Base-by-base conservation (phyloP, 225 moss, liverwort and hornwort species). In the Rhytidiadelphus loreus region DNA sequence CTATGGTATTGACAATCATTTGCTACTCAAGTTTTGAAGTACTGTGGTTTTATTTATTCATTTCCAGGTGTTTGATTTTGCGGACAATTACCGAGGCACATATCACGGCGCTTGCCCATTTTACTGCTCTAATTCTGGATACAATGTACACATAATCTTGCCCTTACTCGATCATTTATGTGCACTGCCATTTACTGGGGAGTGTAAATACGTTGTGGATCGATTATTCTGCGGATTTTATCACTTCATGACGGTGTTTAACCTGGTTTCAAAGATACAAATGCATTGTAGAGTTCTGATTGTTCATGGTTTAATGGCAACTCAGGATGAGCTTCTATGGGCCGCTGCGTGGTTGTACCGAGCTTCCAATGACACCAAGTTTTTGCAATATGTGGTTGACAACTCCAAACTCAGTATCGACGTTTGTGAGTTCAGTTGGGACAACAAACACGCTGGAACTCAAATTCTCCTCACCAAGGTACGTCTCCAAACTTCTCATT, bases 321-420 rank as follows among this genome's bases (percentile, higher is more conserved):
- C 62, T 79, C 89, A 98, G 98, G 98, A 98, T 91, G 98, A 98
- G 91, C 93, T 98, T 80, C 87, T 98, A 4, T 98, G 98, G 98
- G 97, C 95, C 29, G 93, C 97, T 58, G 93, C 95, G 19, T 98
- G 98, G 98, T 84, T 98, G 81, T 96, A 96, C 93, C 95, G 93
- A 80, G 95, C 96, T 58, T 96, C 98, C 28, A 91, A 80, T 28
- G 87, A 91, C 71, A 69, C 66, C 28, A 93, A 82, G 43, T 98
- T 96, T 66, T 90, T 98, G 66, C 91, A 97, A 26, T 99, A 95
- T 77, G 91, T 96, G 57, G 88, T 93, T 25, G 85, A 92, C 21
- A 97, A 99, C 89, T 91, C 91, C 21, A 86, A 85, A 16, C 88
- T 91, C 60, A 86, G 96, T 75, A 83, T 44, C 58, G 86, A 91